Percentiles rank a stretch among this genome's conserved stretches.
Conservation (phyloP, 2,329 filamentous ascomycete species). For the Cercospora sp. region DNA sequence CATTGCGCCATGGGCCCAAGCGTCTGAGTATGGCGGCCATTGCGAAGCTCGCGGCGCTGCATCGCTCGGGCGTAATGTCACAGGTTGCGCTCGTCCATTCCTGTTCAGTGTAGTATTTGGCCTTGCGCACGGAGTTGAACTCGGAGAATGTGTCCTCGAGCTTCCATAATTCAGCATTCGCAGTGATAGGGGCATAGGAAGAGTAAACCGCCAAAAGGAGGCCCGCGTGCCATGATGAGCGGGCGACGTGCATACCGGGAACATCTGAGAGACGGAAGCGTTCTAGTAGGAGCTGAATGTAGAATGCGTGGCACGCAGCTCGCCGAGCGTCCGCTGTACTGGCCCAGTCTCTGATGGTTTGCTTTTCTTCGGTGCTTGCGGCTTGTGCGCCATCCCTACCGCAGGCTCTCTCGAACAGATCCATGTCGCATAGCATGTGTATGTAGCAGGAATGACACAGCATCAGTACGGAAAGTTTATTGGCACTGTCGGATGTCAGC, state of each 20-base stretch:
- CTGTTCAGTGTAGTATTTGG: not conserved
- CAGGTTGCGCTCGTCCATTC: not conserved
- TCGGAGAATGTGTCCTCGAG: not conserved
- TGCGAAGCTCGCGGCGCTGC: not conserved
- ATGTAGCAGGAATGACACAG: not conserved
- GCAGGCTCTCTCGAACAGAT: not conserved
- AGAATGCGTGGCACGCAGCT: not conserved
- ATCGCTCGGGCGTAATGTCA: not conserved
- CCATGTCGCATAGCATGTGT: not conserved
- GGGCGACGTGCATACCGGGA: not conserved
- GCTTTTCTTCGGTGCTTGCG: not conserved
- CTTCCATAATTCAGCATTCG: not conserved
- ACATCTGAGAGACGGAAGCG: not conserved
- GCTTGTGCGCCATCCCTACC: not conserved
- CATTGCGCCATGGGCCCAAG: not conserved
- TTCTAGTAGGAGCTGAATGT: not conserved
- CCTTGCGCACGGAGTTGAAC: not conserved
- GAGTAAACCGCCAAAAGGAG: not conserved
- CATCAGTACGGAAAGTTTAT: not conserved
- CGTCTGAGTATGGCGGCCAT: not conserved
- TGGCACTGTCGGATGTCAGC: not conserved
- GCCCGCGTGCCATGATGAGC: not conserved
- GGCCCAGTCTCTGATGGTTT: not conserved
- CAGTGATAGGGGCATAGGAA: not conserved
- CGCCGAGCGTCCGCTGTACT: not conserved